Percentiles rank a stretch among this genome's conserved stretches.
phyloP scores from a whole-genome alignment of 805 yeast species.

The Sugiyamaella lignohabitans region DNA sequence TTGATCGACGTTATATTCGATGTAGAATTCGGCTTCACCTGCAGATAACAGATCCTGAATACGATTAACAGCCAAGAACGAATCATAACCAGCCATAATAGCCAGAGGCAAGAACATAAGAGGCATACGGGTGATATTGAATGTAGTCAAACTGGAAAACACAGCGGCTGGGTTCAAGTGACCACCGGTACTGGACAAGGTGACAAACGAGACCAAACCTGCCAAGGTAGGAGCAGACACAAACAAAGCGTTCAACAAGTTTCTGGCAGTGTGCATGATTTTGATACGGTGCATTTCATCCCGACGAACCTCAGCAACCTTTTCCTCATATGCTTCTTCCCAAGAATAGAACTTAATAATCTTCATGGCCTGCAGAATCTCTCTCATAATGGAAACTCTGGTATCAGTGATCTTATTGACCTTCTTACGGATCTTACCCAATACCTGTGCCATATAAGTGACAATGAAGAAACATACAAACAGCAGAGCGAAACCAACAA shows the following conservation, averaged over 20 bases:
- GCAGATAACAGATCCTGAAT: slow-evolving; percentile 46
- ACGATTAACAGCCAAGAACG: slow-evolving; percentile 49
- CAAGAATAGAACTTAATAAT: slow-evolving; percentile 85
- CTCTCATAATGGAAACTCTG: slow-evolving; percentile 71
- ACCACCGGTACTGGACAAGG: slow-evolving; percentile 40
- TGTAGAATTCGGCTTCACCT: slow-evolving; percentile 34
- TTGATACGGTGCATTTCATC: slow-evolving; percentile 58
- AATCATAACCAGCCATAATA: slow-evolving; percentile 56
- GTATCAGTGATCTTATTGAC: slow-evolving; percentile 64
- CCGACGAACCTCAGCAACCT: slow-evolving; percentile 49
- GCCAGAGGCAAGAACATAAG: slow-evolving; percentile 63
- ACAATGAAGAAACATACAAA: slow-evolving; percentile 35
- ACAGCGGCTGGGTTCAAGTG: slow-evolving; percentile 51
- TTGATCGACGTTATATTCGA: slow-evolving; percentile 30
- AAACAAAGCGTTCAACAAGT: slow-evolving; percentile 56
- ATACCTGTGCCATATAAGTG: slow-evolving; percentile 41
- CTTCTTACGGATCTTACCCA: slow-evolving; percentile 50
- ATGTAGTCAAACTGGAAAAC: slow-evolving; percentile 65
- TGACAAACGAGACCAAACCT: slow-evolving; percentile 55
- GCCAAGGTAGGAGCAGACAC: slow-evolving; percentile 63
- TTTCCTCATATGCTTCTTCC: slow-evolving; percentile 70
- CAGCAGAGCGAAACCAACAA: slow-evolving; percentile 60
- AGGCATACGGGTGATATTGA: slow-evolving; percentile 55
- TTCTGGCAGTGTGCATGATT: slow-evolving; percentile 59
- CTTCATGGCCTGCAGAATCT: slow-evolving; percentile 69